Evolutionary conservation across 768 basidiomycete genomes (phyloP), one percentile per base, ranked within the genome.

Genomic region (Boletus speciosus): DNA sequence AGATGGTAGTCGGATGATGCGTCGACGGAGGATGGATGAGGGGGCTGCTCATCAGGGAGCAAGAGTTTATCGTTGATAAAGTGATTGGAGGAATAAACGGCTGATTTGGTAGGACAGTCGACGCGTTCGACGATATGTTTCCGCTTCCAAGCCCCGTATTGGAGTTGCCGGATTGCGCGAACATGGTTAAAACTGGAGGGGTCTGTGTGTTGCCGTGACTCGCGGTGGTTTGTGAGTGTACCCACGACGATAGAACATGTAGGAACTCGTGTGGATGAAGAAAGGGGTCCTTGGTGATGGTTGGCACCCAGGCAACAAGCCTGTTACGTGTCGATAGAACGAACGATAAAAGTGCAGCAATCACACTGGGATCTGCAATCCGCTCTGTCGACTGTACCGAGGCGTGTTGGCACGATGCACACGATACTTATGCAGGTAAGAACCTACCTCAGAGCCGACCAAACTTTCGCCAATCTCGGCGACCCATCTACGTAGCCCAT

Each of bases 211-310:
- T 52, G 23, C 52, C 36, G 49, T 54, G 59, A 48, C n/a, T 55
- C 35, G 47, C 46, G 41, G 42, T 6, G 23, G 47, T 38, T 43
- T 70, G 67, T 15, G 62, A 60, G 23, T 66, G 60, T 7, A 47
- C 50, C 59, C 65, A 72, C 25, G 60, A 66, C 10, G 66, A 61
- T 6, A 92, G 72, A 2, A 80, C 78, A 25, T 72, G 67, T 21
- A 78, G 62, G 55, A 93, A 86, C 9, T 72, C 72, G 38, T 79
- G 66, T 1, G 88, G 87, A 52, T 89, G 80, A 42, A 88, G 72
- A 63, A 93, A 91, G 1, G 91, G 90, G 66, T 93, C 91, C 66
- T 84, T 85, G 2, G 90, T 86, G 36, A 85, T 72, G 32, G 66
- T 58, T 61, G 76, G 60, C 21, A 42, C 65, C 23, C 88, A 71